Evolutionary conservation across 1,139 yeast genomes (phyloP).

Genomic region (Pichia sp.): DNA sequence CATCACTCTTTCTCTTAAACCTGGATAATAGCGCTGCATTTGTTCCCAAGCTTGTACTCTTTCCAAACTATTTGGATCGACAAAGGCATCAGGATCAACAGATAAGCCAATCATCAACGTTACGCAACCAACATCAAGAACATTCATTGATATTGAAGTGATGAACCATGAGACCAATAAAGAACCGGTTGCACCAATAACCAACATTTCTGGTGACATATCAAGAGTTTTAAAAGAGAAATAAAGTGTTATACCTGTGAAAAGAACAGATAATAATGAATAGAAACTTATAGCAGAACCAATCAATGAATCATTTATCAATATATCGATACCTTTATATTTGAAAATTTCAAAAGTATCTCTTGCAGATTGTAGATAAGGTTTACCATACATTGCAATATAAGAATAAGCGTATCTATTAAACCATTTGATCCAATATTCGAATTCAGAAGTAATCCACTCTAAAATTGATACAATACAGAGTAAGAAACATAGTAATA

Average conservation of each 20-base stretch:
- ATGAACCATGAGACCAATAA: slow-evolving; percentile 74
- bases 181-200: slow-evolving; percentile 70
- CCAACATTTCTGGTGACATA: slow-evolving; percentile 61
- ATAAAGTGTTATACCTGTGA: slow-evolving; percentile 24
- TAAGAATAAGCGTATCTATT: slow-evolving; percentile 88
- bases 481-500: slow-evolving; percentile 18
- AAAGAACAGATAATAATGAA: slow-evolving; percentile 63
- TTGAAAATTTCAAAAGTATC: slow-evolving; percentile 77
- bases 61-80: slow-evolving; percentile 27
- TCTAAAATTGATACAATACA: slow-evolving; percentile 37
- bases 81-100: slow-evolving; percentile 76
- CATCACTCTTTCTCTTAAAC: slow-evolving; percentile 36
- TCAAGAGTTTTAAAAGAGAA: slow-evolving; percentile 40
- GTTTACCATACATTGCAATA: slow-evolving; percentile 79
- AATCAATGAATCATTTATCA: slow-evolving; percentile 77
- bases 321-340: slow-evolving; percentile 77
- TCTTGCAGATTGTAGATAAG: slow-evolving; percentile 66
- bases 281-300: slow-evolving; percentile 74
- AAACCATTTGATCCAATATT: slow-evolving; percentile 79
- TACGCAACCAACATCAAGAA: slow-evolving; percentile 74
- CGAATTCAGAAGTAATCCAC: slow-evolving; percentile 55
- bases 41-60: slow-evolving; percentile 68
- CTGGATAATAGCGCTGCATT: slow-evolving; percentile 66
- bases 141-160: slow-evolving; percentile 56
- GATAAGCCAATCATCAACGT: slow-evolving; percentile 85